Evolutionary conservation across 2,329 filamentous ascomycete species (phyloP).

Genomic region (Malbranchea cinnamomea): DNA sequence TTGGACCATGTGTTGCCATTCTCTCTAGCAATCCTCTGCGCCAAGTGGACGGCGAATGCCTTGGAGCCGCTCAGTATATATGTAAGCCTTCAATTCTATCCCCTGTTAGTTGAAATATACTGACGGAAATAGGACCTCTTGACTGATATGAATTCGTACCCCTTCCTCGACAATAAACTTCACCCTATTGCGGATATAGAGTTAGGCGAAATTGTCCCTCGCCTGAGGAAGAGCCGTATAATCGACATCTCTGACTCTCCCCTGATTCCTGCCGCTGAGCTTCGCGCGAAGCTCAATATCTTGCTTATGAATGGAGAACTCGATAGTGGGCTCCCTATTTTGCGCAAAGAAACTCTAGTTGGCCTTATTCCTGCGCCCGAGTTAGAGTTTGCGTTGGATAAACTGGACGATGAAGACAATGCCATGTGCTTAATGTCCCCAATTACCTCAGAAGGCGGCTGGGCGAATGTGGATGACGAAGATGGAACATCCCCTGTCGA

Average conservation of each 20-base stretch:
- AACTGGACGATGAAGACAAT: conserved; percentile 57
- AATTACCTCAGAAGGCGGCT: conserved; percentile 37
- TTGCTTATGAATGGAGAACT: conserved; percentile 77
- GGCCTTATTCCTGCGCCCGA: conserved; percentile 89
- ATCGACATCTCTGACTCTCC: conserved; percentile 83
- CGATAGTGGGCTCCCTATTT: conserved; percentile 78
- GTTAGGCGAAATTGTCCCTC: conserved; percentile 71
- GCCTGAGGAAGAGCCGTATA: conserved; percentile 56
- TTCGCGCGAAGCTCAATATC: conserved; percentile 67
- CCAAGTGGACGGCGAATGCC: conserved; percentile 97
- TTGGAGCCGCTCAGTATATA: conserved; percentile 92
- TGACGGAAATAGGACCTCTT: conserved; percentile 53
- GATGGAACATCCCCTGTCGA: conserved; percentile 52
- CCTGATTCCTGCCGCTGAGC: conserved; percentile 57
- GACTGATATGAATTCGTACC: conserved; percentile 94
- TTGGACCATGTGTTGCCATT: conserved; percentile 92
- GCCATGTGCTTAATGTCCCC: conserved; percentile 67
- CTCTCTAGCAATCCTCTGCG: conserved; percentile 75
- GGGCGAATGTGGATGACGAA: conserved; percentile 39
- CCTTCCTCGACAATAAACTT: conserved; percentile 92
- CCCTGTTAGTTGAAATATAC: neutral
- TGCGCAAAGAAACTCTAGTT: conserved; percentile 64
- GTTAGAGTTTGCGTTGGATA: conserved; percentile 82
- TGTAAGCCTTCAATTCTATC: conserved; percentile 32
- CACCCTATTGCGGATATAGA: conserved; percentile 83